Conservation (phyloP, 805 yeast species). For the Lipomyces sp. region DNA sequence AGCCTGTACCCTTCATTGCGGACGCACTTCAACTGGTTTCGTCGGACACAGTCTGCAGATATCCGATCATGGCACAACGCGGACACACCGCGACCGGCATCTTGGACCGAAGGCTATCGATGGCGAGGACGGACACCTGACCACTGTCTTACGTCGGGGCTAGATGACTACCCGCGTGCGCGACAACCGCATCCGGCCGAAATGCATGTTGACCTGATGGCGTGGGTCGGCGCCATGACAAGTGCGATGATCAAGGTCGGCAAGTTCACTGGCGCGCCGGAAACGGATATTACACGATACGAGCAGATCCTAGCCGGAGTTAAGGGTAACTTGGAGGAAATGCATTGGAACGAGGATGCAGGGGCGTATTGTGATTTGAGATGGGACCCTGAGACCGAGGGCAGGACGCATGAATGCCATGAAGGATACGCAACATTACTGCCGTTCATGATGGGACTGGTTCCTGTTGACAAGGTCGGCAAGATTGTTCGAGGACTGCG, state of each 20-base stretch:
- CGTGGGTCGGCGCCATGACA: conserved; percentile 96
- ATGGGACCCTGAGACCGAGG: conserved; percentile 28
- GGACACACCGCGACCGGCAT: conserved; percentile 44
- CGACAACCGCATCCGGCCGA: conserved; percentile 83
- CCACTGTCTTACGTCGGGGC: conserved; percentile 89
- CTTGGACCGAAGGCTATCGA: conserved; percentile 70
- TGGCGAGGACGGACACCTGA: conserved; percentile 91
- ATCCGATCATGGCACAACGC: conserved; percentile 69
- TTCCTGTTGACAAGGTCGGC: conserved; percentile 44
- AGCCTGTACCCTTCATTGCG: conserved; percentile 76
- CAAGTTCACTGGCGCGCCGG: conserved; percentile 57
- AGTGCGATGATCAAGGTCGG: conserved; percentile 79
- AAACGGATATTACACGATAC: conserved; percentile 61
- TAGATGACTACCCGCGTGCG: conserved; percentile 94
- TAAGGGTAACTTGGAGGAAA: conserved; percentile 63
- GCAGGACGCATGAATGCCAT: conserved; percentile 72
- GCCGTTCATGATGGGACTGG: conserved; percentile 78
- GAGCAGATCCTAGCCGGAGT: conserved; percentile 60
- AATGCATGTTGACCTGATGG: conserved; percentile 81
- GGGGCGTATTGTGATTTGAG: conserved; percentile 81
- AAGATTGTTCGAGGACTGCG: conserved; percentile 61
- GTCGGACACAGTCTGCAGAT: conserved; percentile 77
- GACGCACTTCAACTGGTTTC: conserved; percentile 83
- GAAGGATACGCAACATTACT: conserved; percentile 85
- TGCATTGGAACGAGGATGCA: conserved; percentile 79